Evolutionary conservation across 2,329 filamentous ascomycete species (phyloP).

Genomic region (Aspergillus jensenii): DNA sequence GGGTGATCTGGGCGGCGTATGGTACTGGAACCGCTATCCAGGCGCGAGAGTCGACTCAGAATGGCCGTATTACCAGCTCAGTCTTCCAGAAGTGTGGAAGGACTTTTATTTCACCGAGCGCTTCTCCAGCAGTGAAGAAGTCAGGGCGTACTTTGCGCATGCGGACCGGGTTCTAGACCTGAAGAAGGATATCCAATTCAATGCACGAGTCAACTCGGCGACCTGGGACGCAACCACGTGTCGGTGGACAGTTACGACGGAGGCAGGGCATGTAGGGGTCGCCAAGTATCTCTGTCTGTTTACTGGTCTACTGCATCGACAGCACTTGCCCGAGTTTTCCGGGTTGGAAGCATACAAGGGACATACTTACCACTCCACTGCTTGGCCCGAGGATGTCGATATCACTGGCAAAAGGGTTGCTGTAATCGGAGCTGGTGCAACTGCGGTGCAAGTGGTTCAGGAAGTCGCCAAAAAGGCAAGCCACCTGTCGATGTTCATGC

Average conservation of each 20-base stretch:
- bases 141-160: constrained; percentile 49
- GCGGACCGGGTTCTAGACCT: constrained; percentile 46
- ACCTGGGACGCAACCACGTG: constrained; percentile 35
- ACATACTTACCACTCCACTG: constrained; percentile 54
- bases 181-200: constrained; percentile 47
- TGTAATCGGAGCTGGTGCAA: constrained; percentile 57
- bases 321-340: constrained; percentile 40
- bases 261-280: constrained; percentile 37
- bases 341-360: constrained; percentile 50
- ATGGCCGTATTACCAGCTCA: constrained; percentile 6
- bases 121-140: constrained; percentile 33
- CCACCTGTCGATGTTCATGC: constrained; percentile 56
- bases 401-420: constrained; percentile 50
- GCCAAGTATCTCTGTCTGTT: constrained; percentile 47
- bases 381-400: constrained; percentile 53
- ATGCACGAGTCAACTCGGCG: constrained; percentile 42
- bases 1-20: constrained; percentile 5
- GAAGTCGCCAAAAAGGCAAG: constrained; percentile 54
- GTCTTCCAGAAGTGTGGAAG: constrained; percentile 46
- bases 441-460: constrained; percentile 58
- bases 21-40: constrained; percentile 15
- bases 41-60: constrained; percentile 10
- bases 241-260: constrained; percentile 47
- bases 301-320: constrained; percentile 46
- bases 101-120: constrained; percentile 44